Conservation (phyloP, 305 asterid genomes). For the Ilex paraguariensis region DNA sequence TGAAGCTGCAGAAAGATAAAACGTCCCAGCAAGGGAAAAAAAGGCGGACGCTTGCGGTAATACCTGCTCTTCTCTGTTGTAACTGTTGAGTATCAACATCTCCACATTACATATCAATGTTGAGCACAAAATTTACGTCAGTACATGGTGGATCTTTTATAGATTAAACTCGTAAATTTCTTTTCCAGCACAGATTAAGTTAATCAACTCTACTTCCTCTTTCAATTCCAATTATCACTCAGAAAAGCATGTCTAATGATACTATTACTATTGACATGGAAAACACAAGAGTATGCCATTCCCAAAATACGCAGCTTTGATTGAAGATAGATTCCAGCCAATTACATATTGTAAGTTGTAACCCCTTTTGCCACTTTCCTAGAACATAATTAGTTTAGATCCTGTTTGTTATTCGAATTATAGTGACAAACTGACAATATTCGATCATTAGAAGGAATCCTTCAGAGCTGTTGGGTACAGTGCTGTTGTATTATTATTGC, state of each 20-base stretch:
- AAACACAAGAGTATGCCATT: no score
- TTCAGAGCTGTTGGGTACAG: no score
- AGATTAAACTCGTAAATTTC: not conserved
- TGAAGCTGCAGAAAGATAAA: slow-evolving; percentile 37
- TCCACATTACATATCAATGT: not conserved
- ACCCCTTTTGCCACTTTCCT: not conserved
- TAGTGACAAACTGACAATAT: no score
- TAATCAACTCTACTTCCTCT: no score
- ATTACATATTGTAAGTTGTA: slow-evolving; percentile 16
- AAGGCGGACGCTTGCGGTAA: slow-evolving; percentile 82
- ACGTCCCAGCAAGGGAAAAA: slow-evolving; percentile 72
- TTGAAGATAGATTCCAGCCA: not conserved
- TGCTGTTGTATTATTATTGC: no score
- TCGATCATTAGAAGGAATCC: no score
- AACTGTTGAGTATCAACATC: slow-evolving; percentile 2
- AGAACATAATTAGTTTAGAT: not conserved
- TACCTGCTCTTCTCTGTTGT: slow-evolving; percentile 17
- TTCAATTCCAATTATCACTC: not conserved
- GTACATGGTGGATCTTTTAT: not conserved
- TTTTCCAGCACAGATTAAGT: not conserved
- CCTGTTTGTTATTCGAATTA: no score
- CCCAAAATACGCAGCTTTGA: no score
- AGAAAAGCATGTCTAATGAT: no score
- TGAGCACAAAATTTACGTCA: not conserved
- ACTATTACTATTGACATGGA: no score